These are phyloP conservation scores for Rhizoclosmatium sp. DNA, from an alignment of 192 early-diverging fungal species.

Conservation along the genomic window DNA sequence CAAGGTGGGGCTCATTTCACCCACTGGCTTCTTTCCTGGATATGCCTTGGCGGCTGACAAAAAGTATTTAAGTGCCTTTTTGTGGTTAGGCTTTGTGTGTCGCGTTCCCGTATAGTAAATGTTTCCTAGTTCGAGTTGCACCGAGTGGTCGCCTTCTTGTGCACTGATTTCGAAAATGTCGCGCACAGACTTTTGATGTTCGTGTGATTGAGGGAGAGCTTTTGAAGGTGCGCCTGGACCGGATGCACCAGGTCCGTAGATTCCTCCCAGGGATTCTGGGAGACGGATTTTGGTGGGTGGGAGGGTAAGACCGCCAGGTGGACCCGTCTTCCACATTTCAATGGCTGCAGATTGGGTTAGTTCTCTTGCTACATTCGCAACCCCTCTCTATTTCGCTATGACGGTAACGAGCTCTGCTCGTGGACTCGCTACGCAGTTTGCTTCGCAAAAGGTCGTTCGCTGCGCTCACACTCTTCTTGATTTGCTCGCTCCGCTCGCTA, in stretches of 20 bases:
- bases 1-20: slow-evolving; percentile 16
- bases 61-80: slow-evolving; percentile 70
- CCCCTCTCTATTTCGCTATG: not conserved
- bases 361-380: not conserved
- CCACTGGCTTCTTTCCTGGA: slow-evolving; percentile 5
- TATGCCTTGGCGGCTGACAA: slow-evolving; percentile 44
- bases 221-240: slow-evolving; percentile 58
- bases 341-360: slow-evolving; percentile 58
- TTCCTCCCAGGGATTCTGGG: slow-evolving; percentile 80
- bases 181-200: slow-evolving; percentile 15
- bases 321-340: slow-evolving; percentile 72
- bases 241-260: slow-evolving; percentile 85
- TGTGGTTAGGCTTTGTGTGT: slow-evolving; percentile 61
- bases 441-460: too few relatives aligned
- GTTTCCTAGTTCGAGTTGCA: slow-evolving; percentile 74
- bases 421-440: too few relatives aligned
- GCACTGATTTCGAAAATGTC: slow-evolving; percentile 73
- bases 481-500: too few relatives aligned
- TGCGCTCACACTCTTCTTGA: too few relatives aligned
- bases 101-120: slow-evolving; percentile 81
- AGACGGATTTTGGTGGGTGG: slow-evolving; percentile 74
- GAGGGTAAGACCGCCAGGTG: slow-evolving; percentile 80
- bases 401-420: too few relatives aligned
- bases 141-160: slow-evolving; percentile 60
- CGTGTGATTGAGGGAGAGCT: slow-evolving; percentile 37